Evolutionary conservation across 2,329 filamentous ascomycete species (phyloP).

Genomic region (Ophiostoma fasciatum): DNA sequence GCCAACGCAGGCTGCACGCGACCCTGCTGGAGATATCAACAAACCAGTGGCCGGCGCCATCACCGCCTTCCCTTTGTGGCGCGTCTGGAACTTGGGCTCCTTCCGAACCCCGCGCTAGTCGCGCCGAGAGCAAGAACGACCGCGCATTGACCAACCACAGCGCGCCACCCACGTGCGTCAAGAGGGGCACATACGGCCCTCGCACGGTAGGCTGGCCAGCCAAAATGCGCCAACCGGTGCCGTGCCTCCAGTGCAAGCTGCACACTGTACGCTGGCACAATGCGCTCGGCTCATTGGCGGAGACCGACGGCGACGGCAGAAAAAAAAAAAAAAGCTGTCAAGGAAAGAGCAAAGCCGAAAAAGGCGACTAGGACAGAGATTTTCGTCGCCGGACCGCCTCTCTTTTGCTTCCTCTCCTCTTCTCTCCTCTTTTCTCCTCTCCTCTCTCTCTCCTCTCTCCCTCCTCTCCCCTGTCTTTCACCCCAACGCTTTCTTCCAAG

Average conservation of each 20-base stretch:
- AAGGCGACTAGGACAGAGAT: slow-evolving; percentile 5
- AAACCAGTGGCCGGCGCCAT: too few relatives aligned
- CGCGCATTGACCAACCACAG: slow-evolving; percentile 8
- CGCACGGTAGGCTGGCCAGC: too few relatives aligned
- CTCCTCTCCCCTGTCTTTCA: not conserved
- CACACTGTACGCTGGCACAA: slow-evolving; percentile 1
- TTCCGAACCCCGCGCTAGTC: slow-evolving; percentile 1
- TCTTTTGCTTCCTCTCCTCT: not conserved
- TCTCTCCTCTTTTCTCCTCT: not conserved
- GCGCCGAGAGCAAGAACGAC: not conserved
- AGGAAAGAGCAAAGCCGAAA: not conserved
- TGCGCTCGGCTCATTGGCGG: slow-evolving; percentile 1
- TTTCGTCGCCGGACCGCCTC: slow-evolving; percentile 2
- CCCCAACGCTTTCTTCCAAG: slow-evolving; percentile 6
- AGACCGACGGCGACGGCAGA: not conserved
- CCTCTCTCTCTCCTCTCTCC: not conserved
- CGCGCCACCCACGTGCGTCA: not conserved
- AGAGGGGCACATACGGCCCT: not conserved
- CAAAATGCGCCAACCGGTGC: too few relatives aligned
- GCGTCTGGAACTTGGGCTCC: not conserved
- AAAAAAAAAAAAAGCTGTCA: not conserved
- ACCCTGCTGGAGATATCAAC: not conserved
- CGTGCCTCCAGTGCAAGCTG: not conserved
- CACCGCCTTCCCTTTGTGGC: slow-evolving; percentile 4
- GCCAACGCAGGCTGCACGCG: too few relatives aligned